Percentiles rank a stretch among this genome's conserved stretches.
Evolutionary conservation across 805 yeast genomes (phyloP).

Genomic region (Sugiyamaella floridensis): DNA sequence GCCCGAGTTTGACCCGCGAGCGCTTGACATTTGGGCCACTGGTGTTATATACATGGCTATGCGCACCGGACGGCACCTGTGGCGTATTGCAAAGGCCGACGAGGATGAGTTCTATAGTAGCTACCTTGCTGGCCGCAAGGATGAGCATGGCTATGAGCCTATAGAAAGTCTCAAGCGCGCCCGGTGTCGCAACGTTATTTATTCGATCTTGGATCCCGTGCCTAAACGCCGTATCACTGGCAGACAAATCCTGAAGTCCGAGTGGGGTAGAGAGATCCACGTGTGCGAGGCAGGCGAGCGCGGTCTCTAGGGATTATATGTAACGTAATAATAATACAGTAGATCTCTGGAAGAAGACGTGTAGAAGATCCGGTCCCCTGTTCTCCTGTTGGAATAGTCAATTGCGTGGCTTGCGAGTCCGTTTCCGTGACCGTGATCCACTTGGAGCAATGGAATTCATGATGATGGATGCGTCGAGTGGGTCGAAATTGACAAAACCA

Average conservation of each 20-base stretch:
- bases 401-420: background rate
- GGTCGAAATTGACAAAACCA: constrained; percentile 18
- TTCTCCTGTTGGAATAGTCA: background rate
- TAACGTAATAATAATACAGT: background rate
- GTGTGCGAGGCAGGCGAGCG: constrained; percentile 65
- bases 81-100: constrained; percentile 68
- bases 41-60: constrained; percentile 72
- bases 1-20: constrained; percentile 59
- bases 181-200: constrained; percentile 84
- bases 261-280: constrained; percentile 86
- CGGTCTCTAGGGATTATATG: constrained; percentile 4
- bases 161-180: constrained; percentile 78
- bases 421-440: constrained; percentile 9
- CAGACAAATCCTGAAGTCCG: constrained; percentile 77
- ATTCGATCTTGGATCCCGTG: constrained; percentile 83
- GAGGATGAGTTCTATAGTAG: constrained; percentile 73
- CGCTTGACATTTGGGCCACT: constrained; percentile 81
- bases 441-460: constrained; percentile 20
- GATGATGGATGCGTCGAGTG: constrained; percentile 13
- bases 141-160: constrained; percentile 83
- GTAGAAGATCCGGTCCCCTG: too few species aligned
- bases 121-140: constrained; percentile 70
- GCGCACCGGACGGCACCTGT: constrained; percentile 86
- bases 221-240: constrained; percentile 82
- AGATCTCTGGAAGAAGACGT: background rate